Evolutionary conservation across 306 rosid species (phyloP), one percentile per base, ranked within the genome.

Genomic region (Erythrophleum fordii): DNA sequence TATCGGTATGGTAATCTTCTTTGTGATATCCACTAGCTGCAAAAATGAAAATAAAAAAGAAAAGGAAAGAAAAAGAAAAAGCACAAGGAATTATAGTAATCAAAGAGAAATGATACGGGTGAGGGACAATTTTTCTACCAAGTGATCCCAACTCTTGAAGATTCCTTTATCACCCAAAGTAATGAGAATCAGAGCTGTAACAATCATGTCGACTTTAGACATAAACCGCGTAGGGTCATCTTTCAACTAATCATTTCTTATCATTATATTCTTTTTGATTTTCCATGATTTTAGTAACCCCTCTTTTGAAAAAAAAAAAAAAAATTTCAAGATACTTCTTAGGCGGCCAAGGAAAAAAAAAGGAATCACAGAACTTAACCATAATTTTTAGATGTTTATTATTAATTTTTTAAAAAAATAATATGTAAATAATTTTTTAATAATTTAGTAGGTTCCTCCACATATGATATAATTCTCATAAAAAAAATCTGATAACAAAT

Each of bases 171-270:
- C 83, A 51, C 41, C 51, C 60, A 34, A 79, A 86, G 80, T 41
- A 17, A 87, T 69, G 75, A 90, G 83, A 87, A 84, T 84, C 80
- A 72, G 65, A 79, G 73, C 76, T 86, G 81, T 86, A 77, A 83
- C 82, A 78, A 87, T 85, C 86, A 75, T 81, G 89, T 89, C 86
- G 72, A 51, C 79, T 86, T 49, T 73, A 79, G 84, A 83, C 81
- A 88, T 52, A 79, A 74, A 82, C 81, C 83, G 88, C 48, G 81
- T 85, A 82, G 78, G 81, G 89, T 81, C 84, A 46, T 77, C 41
- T 25, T 2, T 72, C 80, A 73, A 70, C 83, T 81, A 61, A 78
- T 85, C 76, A 65, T 72, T 65, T 81, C 86, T 83, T 81, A 48
- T 89, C 80, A 83, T 85, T 87, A 71, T 62, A 75, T 86, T 85